Evolutionary conservation across 2,329 filamentous ascomycete genomes (phyloP).

Genomic region (Stagonosporopsis tanaceti): DNA sequence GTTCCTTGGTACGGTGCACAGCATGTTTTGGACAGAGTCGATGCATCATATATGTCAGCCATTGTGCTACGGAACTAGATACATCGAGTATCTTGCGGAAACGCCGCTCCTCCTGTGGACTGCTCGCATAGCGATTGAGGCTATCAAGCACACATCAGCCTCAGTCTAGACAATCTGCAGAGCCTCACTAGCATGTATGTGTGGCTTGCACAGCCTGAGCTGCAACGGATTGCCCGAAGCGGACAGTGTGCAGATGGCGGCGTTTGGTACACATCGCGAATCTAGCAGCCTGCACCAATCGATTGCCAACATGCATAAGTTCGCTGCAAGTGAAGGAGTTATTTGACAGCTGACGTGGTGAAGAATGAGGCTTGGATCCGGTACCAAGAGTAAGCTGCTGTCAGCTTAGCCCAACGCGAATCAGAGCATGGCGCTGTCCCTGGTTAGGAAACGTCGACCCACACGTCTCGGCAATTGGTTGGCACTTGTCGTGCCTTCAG

Average conservation of each 20-base stretch:
- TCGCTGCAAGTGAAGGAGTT: not conserved
- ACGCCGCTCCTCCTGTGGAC: constrained; percentile 13
- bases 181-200: not conserved
- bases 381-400: not conserved
- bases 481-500: constrained; percentile 1
- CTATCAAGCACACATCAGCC: constrained; percentile 13
- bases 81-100: constrained; percentile 2
- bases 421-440: constrained; percentile 1
- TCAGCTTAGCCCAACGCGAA: constrained; percentile 15
- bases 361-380: constrained; percentile 7
- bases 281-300: constrained; percentile 1
- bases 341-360: constrained; percentile 11
- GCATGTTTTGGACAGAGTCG: not conserved
- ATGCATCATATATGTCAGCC: constrained; percentile 8
- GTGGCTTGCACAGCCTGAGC: constrained; percentile 13
- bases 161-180: constrained; percentile 1
- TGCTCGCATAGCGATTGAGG: constrained; percentile 5
- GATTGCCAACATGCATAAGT: constrained; percentile 4
- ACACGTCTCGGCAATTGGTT: not conserved
- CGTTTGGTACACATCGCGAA: not conserved
- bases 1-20: not conserved
- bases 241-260: constrained; percentile 3
- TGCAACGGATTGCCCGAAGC: constrained; percentile 9
- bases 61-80: constrained; percentile 1
- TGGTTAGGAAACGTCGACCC: constrained; percentile 1